Evolutionary conservation across 345 rosid genomes (phyloP).

Genomic region (Atalantia buxifolia): DNA sequence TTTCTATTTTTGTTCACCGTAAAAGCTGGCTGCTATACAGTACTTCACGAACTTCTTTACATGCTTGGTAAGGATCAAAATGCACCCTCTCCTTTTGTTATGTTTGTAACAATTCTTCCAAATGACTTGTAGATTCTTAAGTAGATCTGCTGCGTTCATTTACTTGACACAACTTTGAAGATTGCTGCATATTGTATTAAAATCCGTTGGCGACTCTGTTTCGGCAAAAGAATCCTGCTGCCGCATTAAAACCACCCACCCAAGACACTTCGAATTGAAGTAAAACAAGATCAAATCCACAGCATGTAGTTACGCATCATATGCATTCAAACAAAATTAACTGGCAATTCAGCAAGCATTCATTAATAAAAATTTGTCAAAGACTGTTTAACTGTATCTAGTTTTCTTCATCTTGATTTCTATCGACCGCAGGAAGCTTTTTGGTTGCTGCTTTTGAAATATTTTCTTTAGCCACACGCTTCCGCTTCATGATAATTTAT

Average conservation of each 20-base stretch:
- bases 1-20: conserved; percentile 29
- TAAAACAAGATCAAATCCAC: too few relatives aligned
- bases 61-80: conserved; percentile 55
- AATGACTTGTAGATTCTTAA: conserved; percentile 48
- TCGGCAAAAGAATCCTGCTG: conserved; percentile 36
- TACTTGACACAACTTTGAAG: conserved; percentile 48
- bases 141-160: conserved; percentile 50
- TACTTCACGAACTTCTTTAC: conserved; percentile 67
- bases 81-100: conserved; percentile 57
- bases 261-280: not conserved
- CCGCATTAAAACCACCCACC: conserved; percentile 5
- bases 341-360: too few relatives aligned
- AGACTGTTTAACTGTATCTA: too few relatives aligned
- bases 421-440: too few relatives aligned
- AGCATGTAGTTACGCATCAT: too few relatives aligned
- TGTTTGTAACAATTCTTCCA: conserved; percentile 61
- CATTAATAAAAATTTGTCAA: too few relatives aligned
- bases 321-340: too few relatives aligned
- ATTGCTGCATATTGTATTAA: conserved; percentile 53
- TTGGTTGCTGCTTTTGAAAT: too few relatives aligned
- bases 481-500: too few relatives aligned
- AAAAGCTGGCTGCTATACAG: conserved; percentile 52
- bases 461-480: too few relatives aligned
- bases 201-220: conserved; percentile 64
- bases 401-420: too few relatives aligned